These are phyloP conservation scores for Mycena rosella DNA, from an alignment of 768 basidiomycete genomes.

Conservation along the genomic window DNA sequence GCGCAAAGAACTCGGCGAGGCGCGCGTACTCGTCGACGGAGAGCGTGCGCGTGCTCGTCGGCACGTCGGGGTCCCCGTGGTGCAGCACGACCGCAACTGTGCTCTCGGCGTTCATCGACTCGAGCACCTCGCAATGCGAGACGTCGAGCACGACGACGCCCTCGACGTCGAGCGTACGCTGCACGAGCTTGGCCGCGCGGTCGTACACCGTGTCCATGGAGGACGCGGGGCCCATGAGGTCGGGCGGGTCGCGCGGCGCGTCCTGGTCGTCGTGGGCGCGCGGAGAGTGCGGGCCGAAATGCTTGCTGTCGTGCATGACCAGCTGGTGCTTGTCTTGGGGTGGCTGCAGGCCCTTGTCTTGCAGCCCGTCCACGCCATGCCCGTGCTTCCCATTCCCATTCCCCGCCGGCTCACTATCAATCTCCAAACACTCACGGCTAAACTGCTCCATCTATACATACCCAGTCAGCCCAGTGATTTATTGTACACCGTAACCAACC, in stretches of 20 bases:
- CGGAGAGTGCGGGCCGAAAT: too few relatives aligned
- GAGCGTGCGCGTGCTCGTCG: conserved; percentile 67
- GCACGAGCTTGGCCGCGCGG: conserved; percentile 90
- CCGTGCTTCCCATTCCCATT: too few relatives aligned
- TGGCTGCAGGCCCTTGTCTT: too few relatives aligned
- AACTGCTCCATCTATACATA: conserved; percentile 89
- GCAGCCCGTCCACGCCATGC: too few relatives aligned
- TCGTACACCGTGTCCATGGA: conserved; percentile 93
- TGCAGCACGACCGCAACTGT: conserved; percentile 78
- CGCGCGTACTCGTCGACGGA: conserved; percentile 79
- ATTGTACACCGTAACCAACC: background rate
- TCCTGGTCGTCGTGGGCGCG: too few relatives aligned
- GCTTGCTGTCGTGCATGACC: too few relatives aligned
- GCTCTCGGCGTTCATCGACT: conserved; percentile 73
- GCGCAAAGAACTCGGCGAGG: conserved; percentile 82
- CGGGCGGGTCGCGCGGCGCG: conserved; percentile 36
- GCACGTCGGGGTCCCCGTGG: conserved; percentile 69
- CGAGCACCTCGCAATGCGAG: conserved; percentile 89
- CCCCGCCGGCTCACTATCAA: conserved; percentile 70
- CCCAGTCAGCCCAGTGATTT: background rate
- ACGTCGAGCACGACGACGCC: conserved; percentile 94
- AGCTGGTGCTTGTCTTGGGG: too few relatives aligned
- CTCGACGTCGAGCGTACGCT: conserved; percentile 91
- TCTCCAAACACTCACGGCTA: conserved; percentile 93
- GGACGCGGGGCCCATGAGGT: conserved; percentile 50